A percentile compares a stretch with the other conserved stretches of the same genome.
Evolutionary conservation across 2,329 filamentous ascomycete species (phyloP).

Genomic region (Aspergillus sp.): DNA sequence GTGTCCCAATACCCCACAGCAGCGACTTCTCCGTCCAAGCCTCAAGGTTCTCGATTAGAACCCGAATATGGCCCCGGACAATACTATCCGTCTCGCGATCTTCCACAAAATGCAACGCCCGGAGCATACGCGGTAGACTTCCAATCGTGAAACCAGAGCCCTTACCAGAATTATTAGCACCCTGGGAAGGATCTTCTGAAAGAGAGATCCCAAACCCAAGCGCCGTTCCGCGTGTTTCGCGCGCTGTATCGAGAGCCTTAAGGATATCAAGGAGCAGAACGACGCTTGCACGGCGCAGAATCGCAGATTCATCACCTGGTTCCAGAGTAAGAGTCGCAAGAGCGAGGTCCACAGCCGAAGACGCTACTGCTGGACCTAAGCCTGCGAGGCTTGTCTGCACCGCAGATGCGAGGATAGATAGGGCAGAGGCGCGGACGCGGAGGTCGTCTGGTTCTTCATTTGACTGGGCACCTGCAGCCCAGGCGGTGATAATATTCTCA

Average conservation of each 20-base stretch:
- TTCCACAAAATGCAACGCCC: slow-evolving; percentile 32
- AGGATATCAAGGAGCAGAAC: slow-evolving; percentile 36
- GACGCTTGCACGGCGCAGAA: slow-evolving; percentile 36
- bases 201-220: slow-evolving; percentile 38
- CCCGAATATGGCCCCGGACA: slow-evolving; percentile 34
- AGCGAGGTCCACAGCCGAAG: slow-evolving; percentile 34
- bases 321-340: slow-evolving; percentile 35
- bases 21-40: slow-evolving; percentile 39
- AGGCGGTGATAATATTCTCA: slow-evolving; percentile 34
- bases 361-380: slow-evolving; percentile 27
- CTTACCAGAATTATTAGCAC: background rate
- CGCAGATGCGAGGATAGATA: slow-evolving; percentile 38
- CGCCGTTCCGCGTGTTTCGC: slow-evolving; percentile 21
- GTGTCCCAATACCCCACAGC: slow-evolving; percentile 31
- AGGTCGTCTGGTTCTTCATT: slow-evolving; percentile 39
- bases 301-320: slow-evolving; percentile 29
- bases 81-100: slow-evolving; percentile 32
- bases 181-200: slow-evolving; percentile 11
- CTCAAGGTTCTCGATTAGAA: slow-evolving; percentile 36
- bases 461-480: slow-evolving; percentile 31
- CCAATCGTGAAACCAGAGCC: slow-evolving; percentile 24
- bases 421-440: slow-evolving; percentile 36
- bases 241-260: slow-evolving; percentile 32
- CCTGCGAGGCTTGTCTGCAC: slow-evolving; percentile 35
- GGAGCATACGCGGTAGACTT: slow-evolving; percentile 34